Conservation (phyloP, 192 early-diverging fungal genomes). For the Coemansia sp. region DNA sequence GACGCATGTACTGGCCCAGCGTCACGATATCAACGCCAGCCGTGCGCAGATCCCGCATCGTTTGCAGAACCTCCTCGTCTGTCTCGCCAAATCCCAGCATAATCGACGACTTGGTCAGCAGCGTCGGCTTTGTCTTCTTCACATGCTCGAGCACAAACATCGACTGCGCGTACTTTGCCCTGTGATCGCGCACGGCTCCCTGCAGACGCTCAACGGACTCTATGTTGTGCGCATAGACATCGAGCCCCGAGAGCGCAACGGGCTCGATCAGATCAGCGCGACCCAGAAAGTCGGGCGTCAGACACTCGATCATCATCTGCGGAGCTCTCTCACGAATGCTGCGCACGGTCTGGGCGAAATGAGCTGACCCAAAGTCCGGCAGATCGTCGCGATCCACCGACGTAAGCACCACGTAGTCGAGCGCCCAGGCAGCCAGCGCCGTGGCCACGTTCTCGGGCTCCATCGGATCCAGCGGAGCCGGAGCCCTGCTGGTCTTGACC, state of each 20-base stretch:
- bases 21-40: slow-evolving; percentile 91
- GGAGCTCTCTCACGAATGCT: slow-evolving; percentile 86
- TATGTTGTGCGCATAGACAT: slow-evolving; percentile 98
- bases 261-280: slow-evolving; percentile 70
- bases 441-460: slow-evolving; percentile 93
- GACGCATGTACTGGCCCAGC: slow-evolving; percentile 99
- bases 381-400: slow-evolving; percentile 97
- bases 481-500: slow-evolving; percentile 90
- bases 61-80: slow-evolving; percentile 87
- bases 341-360: slow-evolving; percentile 91
- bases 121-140: slow-evolving; percentile 71
- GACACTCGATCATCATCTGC: slow-evolving; percentile 91
- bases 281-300: slow-evolving; percentile 93
- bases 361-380: slow-evolving; percentile 84
- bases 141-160: slow-evolving; percentile 85
- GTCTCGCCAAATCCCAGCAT: slow-evolving; percentile 98
- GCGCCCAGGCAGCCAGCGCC: slow-evolving; percentile 90
- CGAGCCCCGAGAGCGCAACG: slow-evolving; percentile 89
- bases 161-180: slow-evolving; percentile 90
- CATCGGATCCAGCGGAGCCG: slow-evolving; percentile 78
- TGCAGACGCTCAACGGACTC: slow-evolving; percentile 94
- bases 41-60: slow-evolving; percentile 79
- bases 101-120: slow-evolving; percentile 96
- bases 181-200: slow-evolving; percentile 86
- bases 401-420: slow-evolving; percentile 97